Percentiles rank a stretch among this genome's conserved stretches.
Conservation (phyloP, 2,329 filamentous ascomycete genomes). For the Truncatella angustata region DNA sequence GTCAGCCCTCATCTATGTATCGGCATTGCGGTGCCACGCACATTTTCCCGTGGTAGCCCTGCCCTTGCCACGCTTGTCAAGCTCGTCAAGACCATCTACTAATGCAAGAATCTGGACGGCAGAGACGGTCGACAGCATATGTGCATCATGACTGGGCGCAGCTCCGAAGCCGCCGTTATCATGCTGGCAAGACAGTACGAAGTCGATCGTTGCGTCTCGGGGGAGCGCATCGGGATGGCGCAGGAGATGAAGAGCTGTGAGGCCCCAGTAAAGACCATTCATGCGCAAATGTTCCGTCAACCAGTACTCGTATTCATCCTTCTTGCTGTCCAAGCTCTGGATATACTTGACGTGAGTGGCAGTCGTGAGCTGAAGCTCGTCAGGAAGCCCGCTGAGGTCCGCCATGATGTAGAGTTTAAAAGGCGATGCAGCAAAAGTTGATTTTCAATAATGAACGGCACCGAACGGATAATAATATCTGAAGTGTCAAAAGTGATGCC, state of each 20-base stretch:
- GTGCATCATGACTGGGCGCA: conserved; percentile 89
- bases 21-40: conserved; percentile 45
- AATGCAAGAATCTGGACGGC: conserved; percentile 90
- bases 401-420: no score
- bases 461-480: no score
- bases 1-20: conserved; percentile 10
- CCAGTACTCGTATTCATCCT: conserved; percentile 97
- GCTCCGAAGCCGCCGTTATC: conserved; percentile 89
- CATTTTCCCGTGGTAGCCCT: conserved; percentile 75
- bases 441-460: no score
- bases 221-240: conserved; percentile 78
- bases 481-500: no score
- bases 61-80: conserved; percentile 70
- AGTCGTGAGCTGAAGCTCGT: conserved; percentile 45
- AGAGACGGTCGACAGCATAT: conserved; percentile 95
- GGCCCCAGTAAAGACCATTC: conserved; percentile 95
- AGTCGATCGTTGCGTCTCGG: conserved; percentile 77
- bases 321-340: conserved; percentile 84
- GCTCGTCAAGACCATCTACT: conserved; percentile 78
- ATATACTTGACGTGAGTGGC: conserved; percentile 84
- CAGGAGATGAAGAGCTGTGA: conserved; percentile 84
- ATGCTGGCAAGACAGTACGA: conserved; percentile 92
- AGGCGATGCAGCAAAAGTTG: no score
- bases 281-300: conserved; percentile 94
- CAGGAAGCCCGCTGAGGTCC: conserved; percentile 32